These are phyloP conservation scores for Thalassiosira pacifica DNA, from an alignment of 352 stramenopile genomes.

Conservation along the genomic window DNA sequence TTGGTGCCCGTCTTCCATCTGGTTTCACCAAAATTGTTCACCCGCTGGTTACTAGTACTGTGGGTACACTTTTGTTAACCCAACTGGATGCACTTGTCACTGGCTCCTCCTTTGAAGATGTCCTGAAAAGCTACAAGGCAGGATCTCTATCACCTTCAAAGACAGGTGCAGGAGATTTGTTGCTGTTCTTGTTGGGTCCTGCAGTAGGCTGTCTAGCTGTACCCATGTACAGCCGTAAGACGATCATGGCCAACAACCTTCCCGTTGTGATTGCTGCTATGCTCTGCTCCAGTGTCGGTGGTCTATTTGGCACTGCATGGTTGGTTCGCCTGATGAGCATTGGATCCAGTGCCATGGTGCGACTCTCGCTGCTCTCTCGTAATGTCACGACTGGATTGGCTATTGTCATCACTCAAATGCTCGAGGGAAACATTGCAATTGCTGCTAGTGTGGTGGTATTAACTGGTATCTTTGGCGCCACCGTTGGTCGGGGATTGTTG, in stretches of 20 bases:
- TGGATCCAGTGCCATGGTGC: conserved; percentile 61
- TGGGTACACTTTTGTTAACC: conserved; percentile 66
- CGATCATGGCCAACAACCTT: conserved; percentile 78
- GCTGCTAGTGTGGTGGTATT: conserved; percentile 75
- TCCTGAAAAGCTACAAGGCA: conserved; percentile 77
- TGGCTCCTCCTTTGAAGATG: conserved; percentile 58
- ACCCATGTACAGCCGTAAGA: conserved; percentile 84
- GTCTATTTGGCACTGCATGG: conserved; percentile 80
- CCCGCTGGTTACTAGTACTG: conserved; percentile 82
- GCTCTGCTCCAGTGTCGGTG: conserved; percentile 73
- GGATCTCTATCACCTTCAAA: conserved; percentile 65
- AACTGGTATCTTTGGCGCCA: conserved; percentile 82
- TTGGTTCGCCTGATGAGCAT: conserved; percentile 74
- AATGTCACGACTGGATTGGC: conserved; percentile 82
- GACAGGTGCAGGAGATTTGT: conserved; percentile 83
- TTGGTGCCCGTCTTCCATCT: conserved; percentile 76
- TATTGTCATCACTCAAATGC: conserved; percentile 74
- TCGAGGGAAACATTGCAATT: conserved; percentile 78
- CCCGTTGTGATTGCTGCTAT: conserved; percentile 66
- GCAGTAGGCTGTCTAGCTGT: conserved; percentile 86
- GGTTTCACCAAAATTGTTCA: conserved; percentile 83
- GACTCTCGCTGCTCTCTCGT: conserved; percentile 73
- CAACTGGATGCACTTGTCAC: conserved; percentile 65
- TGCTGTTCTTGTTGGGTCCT: conserved; percentile 86
- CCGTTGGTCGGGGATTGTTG: conserved; percentile 69